A percentile compares a stretch with the other conserved stretches of the same genome.
phyloP scores from a whole-genome alignment of 805 yeast genomes.

The Kodamaea neixiangensis region DNA sequence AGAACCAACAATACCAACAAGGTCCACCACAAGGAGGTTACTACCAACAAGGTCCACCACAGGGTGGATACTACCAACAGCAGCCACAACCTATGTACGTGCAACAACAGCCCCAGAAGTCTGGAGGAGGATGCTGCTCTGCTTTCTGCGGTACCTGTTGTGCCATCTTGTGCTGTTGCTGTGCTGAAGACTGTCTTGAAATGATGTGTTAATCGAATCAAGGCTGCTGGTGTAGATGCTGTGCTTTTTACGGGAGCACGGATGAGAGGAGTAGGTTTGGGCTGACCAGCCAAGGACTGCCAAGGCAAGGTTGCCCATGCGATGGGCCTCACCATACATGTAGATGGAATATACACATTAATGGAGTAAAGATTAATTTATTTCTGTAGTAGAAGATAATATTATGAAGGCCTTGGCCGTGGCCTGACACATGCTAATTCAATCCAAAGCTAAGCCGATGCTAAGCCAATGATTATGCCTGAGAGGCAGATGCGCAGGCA shows the following conservation, averaged over 20 bases:
- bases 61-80: slow-evolving; percentile 30
- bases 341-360: neutral
- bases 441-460: neutral
- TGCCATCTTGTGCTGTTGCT: slow-evolving; percentile 20
- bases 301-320: neutral
- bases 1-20: slow-evolving; percentile 17
- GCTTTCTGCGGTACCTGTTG: slow-evolving; percentile 19
- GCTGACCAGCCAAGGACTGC: neutral
- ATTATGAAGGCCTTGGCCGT: too few relatives aligned
- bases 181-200: slow-evolving; percentile 20
- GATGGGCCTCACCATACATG: neutral
- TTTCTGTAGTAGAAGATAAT: neutral
- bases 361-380: neutral
- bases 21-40: slow-evolving; percentile 24
- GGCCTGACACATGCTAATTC: neutral
- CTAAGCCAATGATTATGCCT: too few relatives aligned
- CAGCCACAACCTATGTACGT: slow-evolving; percentile 37
- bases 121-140: slow-evolving; percentile 27
- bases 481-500: neutral
- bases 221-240: neutral
- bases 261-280: neutral
- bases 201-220: slow-evolving; percentile 8
- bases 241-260: neutral
- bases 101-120: slow-evolving; percentile 26
- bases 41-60: slow-evolving; percentile 28